Base-by-base conservation (phyloP, 768 basidiomycete genomes). In the Lactifluus pinguis region DNA sequence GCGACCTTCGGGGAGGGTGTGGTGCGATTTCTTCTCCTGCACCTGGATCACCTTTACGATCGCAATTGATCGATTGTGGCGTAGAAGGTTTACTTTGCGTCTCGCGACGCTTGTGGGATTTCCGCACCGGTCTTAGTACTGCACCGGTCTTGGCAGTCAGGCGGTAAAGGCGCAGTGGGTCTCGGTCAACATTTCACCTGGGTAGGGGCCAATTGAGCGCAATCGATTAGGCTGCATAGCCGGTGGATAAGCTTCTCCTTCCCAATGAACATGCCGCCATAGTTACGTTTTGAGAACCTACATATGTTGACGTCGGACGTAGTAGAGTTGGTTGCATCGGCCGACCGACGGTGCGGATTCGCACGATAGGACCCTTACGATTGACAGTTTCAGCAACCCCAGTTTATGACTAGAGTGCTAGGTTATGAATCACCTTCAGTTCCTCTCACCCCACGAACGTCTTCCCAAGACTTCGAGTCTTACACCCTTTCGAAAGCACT, bases 51-150 rank as follows among this genome's bases (percentile, higher is more conserved):
- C 21, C 8, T 32, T 55, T 30, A 55, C 49, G 25, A 51, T 48
- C 42, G 36, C 19, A 29, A 19, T 60, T 57, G 30, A 61, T 61
- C 60, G 60, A 61, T 61, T 61, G 60, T 61, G 60, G 60, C 60
- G 60, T 42, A 32, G 54, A 39, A 47, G 48, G n/a, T 30, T 15
- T n/a, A 36, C 47, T 30, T 13, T 11, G 2, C 45, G 47, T 34
- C 50, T 59, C 52, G 41, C n/a, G 34, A 52, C 42, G 11, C n/a
- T 45, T 45, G 38, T 59, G 44, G 55, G 38, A n/a, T 25, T 25
- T 29, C 49, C 34, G 21, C 41, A 25, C 25, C 25, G 25, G 25
- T 38, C 49, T 34, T 34, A 25, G 25, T 10, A 36, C 34, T 10
- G 10, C 34, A 36, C 30, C 19, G 32, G 42, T 52, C 19, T 34